phyloP scores from a whole-genome alignment of 495 filamentous ascomycete genomes.

The Lasiosphaeria miniovina region DNA sequence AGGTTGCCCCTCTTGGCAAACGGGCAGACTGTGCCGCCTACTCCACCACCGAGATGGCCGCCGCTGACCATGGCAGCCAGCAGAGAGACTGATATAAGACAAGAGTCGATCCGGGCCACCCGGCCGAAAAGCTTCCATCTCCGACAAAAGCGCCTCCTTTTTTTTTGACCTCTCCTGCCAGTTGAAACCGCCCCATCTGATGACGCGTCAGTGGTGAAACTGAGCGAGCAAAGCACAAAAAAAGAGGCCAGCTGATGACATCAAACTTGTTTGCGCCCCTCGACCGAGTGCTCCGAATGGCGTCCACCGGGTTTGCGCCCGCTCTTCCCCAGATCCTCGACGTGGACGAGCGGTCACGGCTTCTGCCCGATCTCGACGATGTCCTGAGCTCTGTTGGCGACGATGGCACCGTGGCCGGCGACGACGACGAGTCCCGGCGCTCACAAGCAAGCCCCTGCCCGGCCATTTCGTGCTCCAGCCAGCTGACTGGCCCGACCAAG shows the following conservation, averaged over 20 bases:
- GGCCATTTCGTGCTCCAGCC: not conserved
- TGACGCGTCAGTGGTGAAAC: not conserved
- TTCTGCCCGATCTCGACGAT: constrained; percentile 1
- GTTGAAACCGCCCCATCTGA: not conserved
- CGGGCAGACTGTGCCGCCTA: too few species aligned
- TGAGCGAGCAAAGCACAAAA: not conserved
- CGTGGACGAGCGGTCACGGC: constrained; percentile 1
- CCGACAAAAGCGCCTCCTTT: not conserved
- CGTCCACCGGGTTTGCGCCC: not conserved
- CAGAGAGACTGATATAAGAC: not conserved
- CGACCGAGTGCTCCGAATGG: not conserved
- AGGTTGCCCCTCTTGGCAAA: too few species aligned
- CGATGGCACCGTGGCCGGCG: not conserved
- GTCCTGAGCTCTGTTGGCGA: not conserved
- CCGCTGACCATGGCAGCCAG: too few species aligned
- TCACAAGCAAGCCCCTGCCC: not conserved
- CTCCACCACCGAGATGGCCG: too few species aligned
- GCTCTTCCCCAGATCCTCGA: not conserved
- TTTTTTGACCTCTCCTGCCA: not conserved
- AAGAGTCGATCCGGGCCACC: not conserved
- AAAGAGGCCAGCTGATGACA: not conserved
- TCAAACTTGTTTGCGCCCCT: not conserved
- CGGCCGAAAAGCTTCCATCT: not conserved
- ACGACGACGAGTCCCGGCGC: not conserved
- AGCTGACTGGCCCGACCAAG: constrained; percentile 8